A percentile compares a stretch with the other conserved stretches of the same genome.
phyloP scores from a whole-genome alignment of 1,284 basidiomycete genomes.

The Moniliophthora roreri region DNA sequence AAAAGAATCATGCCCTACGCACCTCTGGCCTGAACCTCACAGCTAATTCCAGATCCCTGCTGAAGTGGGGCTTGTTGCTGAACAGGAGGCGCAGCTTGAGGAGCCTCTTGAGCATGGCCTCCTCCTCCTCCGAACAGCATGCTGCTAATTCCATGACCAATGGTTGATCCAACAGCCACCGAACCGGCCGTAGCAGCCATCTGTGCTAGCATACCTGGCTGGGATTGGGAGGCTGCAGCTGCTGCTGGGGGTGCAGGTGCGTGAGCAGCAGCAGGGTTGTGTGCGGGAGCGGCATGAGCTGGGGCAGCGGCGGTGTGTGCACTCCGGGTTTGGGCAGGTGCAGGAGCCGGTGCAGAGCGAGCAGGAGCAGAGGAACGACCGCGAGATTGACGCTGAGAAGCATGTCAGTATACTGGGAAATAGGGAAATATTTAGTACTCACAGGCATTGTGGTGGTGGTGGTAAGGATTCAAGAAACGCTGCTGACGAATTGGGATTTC shows the following conservation, averaged over 20 bases:
- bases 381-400: constrained; percentile 56
- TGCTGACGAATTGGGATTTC: too few relatives aligned
- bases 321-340: constrained; percentile 56
- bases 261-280: constrained; percentile 36
- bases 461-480: neutral
- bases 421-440: constrained; percentile 5
- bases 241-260: constrained; percentile 39
- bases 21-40: constrained; percentile 77
- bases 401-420: constrained; percentile 9
- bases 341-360: constrained; percentile 43
- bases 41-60: constrained; percentile 45
- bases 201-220: constrained; percentile 70
- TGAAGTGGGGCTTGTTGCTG: constrained; percentile 43
- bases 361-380: constrained; percentile 50
- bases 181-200: constrained; percentile 91
- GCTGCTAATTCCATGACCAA: constrained; percentile 81
- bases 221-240: constrained; percentile 28
- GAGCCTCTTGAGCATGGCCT: constrained; percentile 31
- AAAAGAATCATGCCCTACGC: constrained; percentile 22
- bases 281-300: constrained; percentile 39
- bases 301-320: constrained; percentile 62
- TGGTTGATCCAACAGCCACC: constrained; percentile 80
- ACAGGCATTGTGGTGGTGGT: constrained; percentile 21
- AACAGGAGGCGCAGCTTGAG: constrained; percentile 36
- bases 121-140: constrained; percentile 79